A percentile compares a stretch with the other conserved stretches of the same genome.
These are phyloP conservation scores for Candida albicans DNA, from an alignment of 1,139 yeast species.

Conservation along the genomic window DNA sequence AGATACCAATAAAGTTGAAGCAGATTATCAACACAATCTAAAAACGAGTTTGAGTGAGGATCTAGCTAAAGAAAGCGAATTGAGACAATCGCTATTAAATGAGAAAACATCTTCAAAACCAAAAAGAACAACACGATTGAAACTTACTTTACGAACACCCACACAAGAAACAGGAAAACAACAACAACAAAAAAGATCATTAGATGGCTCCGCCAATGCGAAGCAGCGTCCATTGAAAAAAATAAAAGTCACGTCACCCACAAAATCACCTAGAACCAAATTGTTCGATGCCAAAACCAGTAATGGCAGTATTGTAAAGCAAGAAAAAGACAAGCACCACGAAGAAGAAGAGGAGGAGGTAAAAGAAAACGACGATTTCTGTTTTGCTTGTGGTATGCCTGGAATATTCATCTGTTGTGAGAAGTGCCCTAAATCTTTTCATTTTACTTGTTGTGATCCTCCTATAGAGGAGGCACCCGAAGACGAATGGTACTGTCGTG, in stretches of 20 bases:
- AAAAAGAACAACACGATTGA: constrained; percentile 15
- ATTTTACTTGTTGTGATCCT: constrained; percentile 87
- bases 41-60: constrained; percentile 27
- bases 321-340: neutral
- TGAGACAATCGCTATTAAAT: constrained; percentile 24
- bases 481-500: constrained; percentile 87
- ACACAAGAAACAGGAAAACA: constrained; percentile 8
- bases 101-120: constrained; percentile 8
- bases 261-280: constrained; percentile 31
- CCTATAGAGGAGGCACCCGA: constrained; percentile 84
- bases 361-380: constrained; percentile 78
- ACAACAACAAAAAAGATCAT: neutral
- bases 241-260: constrained; percentile 41
- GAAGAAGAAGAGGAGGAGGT: constrained; percentile 24
- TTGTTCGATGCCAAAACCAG: constrained; percentile 25
- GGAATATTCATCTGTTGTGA: constrained; percentile 94
- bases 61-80: constrained; percentile 25
- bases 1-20: constrained; percentile 12
- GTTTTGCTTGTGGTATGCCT: constrained; percentile 83
- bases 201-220: neutral
- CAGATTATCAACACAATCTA: constrained; percentile 25
- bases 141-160: constrained; percentile 15
- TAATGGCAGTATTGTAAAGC: constrained; percentile 1
- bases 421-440: constrained; percentile 88
- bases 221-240: constrained; percentile 25